Evolutionary conservation across 1,284 basidiomycete species (phyloP).

Genomic region (Cryptococcus amylolentus): DNA sequence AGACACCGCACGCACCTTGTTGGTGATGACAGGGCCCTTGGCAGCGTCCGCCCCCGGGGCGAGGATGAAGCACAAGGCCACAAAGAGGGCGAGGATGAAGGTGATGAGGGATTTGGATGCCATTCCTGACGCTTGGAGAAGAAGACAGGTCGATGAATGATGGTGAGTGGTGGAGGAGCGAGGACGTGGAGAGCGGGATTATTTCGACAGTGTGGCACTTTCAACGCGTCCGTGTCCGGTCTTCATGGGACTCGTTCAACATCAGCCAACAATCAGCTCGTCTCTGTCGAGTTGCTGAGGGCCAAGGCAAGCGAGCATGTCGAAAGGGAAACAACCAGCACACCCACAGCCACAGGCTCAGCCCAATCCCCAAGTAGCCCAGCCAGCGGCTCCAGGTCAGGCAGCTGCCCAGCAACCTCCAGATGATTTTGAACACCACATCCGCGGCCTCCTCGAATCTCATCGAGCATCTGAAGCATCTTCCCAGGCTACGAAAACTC

Average conservation of each 20-base stretch:
- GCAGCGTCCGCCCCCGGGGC: conserved; percentile 36
- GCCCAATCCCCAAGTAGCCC: too few relatives aligned
- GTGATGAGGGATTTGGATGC: conserved; percentile 61
- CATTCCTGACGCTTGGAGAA: conserved; percentile 16
- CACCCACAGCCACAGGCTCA: too few relatives aligned
- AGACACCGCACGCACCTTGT: conserved; percentile 55
- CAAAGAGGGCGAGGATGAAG: conserved; percentile 63
- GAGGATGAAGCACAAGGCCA: conserved; percentile 56
- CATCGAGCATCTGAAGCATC: too few relatives aligned
- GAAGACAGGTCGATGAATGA: neutral
- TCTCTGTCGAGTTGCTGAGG: too few relatives aligned
- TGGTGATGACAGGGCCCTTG: conserved; percentile 69
- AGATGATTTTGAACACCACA: conserved; percentile 16
- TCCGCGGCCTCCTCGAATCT: too few relatives aligned
- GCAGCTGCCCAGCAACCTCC: conserved; percentile 61
- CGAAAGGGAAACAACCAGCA: neutral
- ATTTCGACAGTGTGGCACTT: too few relatives aligned
- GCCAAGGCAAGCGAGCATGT: neutral
- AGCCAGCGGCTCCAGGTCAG: conserved; percentile 61
- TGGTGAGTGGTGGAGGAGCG: neutral
- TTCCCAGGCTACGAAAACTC: too few relatives aligned
- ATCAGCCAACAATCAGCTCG: too few relatives aligned
- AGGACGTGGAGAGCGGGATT: neutral
- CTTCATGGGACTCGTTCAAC: neutral
- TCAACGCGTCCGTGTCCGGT: neutral